A percentile compares a stretch with the other conserved stretches of the same genome.
Evolutionary conservation across 2,329 filamentous ascomycete genomes (phyloP).

Genomic region (Fusarium tuaranense): DNA sequence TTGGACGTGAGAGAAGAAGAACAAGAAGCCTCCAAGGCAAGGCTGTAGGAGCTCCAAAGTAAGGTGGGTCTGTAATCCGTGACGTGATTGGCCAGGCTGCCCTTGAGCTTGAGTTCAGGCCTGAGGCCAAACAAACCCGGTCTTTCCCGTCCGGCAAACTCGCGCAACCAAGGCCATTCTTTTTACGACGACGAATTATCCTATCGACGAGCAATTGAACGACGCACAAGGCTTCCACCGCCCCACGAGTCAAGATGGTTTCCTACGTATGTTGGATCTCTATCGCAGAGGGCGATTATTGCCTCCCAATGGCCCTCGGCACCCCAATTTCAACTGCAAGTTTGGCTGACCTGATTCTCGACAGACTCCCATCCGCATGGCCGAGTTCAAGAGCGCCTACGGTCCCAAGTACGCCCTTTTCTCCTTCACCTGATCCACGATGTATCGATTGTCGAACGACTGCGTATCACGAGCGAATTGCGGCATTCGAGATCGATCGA

Average conservation of each 20-base stretch:
- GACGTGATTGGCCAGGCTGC: neutral
- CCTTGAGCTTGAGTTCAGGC: conserved; percentile 32
- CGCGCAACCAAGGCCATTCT: conserved; percentile 45
- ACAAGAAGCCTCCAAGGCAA: conserved; percentile 13
- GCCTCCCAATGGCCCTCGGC: conserved; percentile 20
- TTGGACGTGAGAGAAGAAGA: neutral
- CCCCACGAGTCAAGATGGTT: conserved; percentile 54
- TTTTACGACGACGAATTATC: conserved; percentile 43
- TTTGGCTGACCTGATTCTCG: conserved; percentile 47
- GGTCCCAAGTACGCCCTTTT: conserved; percentile 70
- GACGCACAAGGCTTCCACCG: conserved; percentile 46
- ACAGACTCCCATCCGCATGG: conserved; percentile 61
- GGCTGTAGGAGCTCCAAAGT: conserved; percentile 35
- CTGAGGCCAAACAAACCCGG: conserved; percentile 51
- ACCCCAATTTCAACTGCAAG: neutral
- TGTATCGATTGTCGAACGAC: conserved; percentile 7
- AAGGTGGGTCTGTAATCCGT: conserved; percentile 21
- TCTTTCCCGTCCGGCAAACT: conserved; percentile 52
- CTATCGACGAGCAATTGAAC: conserved; percentile 52
- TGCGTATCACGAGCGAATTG: neutral
- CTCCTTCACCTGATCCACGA: neutral
- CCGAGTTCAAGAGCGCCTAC: conserved; percentile 70
- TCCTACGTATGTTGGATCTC: conserved; percentile 50
- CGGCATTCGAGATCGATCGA: neutral
- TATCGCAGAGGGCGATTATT: neutral